Evolutionary conservation across 305 asterid genomes (phyloP).

Genomic region (Rubia balearica): DNA sequence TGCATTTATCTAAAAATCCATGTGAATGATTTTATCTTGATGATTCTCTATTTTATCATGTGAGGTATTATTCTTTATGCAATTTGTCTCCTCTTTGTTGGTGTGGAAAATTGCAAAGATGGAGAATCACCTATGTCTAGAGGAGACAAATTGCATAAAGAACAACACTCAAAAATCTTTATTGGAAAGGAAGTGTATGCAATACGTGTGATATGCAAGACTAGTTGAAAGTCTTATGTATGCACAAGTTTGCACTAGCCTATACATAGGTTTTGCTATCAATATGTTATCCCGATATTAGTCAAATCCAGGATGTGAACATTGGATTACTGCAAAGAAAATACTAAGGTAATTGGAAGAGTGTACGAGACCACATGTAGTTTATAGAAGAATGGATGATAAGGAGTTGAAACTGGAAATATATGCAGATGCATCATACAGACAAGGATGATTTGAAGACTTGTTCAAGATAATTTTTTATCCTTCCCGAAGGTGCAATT

Average conservation of each 20-base stretch:
- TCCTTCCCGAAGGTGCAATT: too few species aligned
- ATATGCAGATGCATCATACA: too few species aligned
- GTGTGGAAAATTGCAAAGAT: not conserved
- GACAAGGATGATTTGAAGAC: too few species aligned
- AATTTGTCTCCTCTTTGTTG: not conserved
- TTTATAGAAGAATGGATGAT: too few species aligned
- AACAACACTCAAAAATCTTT: not conserved
- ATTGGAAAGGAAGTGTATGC: not conserved
- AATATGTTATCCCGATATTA: not conserved
- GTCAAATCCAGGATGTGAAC: not conserved
- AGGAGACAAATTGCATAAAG: not conserved
- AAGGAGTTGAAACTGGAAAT: too few species aligned
- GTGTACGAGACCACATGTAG: not conserved
- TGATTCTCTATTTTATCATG: not conserved
- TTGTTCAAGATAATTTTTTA: too few species aligned
- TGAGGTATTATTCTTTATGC: too few species aligned
- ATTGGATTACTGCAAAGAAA: not conserved
- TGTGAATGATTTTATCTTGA: not conserved
- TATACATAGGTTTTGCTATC: not conserved
- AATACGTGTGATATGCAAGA: not conserved
- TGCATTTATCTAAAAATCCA: not conserved
- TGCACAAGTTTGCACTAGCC: not conserved
- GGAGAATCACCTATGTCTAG: not conserved
- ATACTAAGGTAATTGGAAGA: not conserved
- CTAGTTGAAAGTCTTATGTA: not conserved